A percentile compares a stretch with the other conserved stretches of the same genome.
Conservation (phyloP, 2,329 filamentous ascomycete species). For the Pseudocercospora pini-densiflorae region DNA sequence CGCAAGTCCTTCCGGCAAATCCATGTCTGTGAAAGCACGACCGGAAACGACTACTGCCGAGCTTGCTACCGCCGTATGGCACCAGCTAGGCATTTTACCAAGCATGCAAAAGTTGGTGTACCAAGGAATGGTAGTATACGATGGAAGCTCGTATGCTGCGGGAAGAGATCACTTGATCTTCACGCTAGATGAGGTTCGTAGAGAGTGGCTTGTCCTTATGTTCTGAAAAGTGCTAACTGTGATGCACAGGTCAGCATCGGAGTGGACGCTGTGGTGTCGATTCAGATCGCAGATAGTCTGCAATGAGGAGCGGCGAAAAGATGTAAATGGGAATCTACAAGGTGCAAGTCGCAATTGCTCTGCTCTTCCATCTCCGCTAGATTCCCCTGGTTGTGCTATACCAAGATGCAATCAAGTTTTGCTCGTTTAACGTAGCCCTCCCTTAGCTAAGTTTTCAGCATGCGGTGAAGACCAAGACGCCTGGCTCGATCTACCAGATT, state of each 20-base stretch:
- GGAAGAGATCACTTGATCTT: conserved; percentile 10
- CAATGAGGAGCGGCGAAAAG: not conserved
- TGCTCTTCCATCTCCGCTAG: too few species aligned
- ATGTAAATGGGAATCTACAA: too few species aligned
- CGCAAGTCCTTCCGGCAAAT: conserved; percentile 11
- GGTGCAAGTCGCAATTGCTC: too few species aligned
- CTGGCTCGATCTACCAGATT: too few species aligned
- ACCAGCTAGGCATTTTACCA: conserved; percentile 12
- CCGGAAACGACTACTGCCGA: conserved; percentile 16
- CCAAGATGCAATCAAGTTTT: too few species aligned
- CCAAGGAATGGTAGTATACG: conserved; percentile 17
- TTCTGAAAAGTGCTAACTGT: not conserved
- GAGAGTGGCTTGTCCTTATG: not conserved
- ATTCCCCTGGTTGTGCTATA: too few species aligned
- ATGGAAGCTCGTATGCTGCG: conserved; percentile 12
- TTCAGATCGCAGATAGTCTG: conserved; percentile 3
- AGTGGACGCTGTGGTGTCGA: not conserved
- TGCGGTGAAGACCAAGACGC: too few species aligned
- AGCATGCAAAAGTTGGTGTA: conserved; percentile 15
- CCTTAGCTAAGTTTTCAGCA: too few species aligned
- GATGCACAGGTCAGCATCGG: not conserved
- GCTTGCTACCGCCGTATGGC: conserved; percentile 12
- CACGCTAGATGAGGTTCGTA: conserved; percentile 20
- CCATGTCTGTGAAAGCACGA: conserved; percentile 8
- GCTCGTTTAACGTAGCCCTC: too few species aligned